Evolutionary conservation across 2,329 filamentous ascomycete species (phyloP), one percentile per base, ranked within the genome.

Genomic region (Aspergillus eucalypticola): DNA sequence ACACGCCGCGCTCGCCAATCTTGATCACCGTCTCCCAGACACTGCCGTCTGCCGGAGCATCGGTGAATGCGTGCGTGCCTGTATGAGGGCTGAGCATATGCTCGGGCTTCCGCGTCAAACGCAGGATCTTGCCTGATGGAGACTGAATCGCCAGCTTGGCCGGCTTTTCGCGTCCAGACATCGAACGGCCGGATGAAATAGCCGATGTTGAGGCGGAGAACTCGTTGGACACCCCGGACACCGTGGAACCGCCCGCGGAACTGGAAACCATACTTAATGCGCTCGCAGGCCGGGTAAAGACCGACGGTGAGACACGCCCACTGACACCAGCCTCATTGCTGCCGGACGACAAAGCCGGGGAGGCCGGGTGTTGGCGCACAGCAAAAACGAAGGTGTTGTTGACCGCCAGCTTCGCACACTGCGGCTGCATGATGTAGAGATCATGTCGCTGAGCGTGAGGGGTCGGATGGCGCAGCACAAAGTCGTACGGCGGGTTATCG

Each of bases 341-440:
- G 57, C 72, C 76, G 27, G 76, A 69, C 38, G 76, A 72, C 42
- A 73, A 71, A 2, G 77, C 76, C 0, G 84, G 77, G 1, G 84
- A 84, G 0, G 91, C 89, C 0, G 93, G 91, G 73, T 99, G 93
- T 72, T 99, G 95, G 49, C 95, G 90, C 62, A 99, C 90, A 56
- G 90, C 90, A 75, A 99, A 99, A 27, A 99, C 94, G 72, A 97
- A 99, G 0, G 95, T 99, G 74, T 99, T 98, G 80, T 98, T 97
- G 58, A 96, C 83, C 1, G 92, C 93, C 27, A 99, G 82, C 25
- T 88, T 87, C 65, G 89, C 85, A 74, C 95, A 99, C 76, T 99
- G 96, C 1, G 96, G 95, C 73, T 98, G 95, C 48, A 93, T 91
- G 64, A 99, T 91, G 75, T 99, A 99, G 60, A 99, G 88, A 73